Conservation (phyloP, 2,329 filamentous ascomycete genomes). For the Xylariales sp. region DNA sequence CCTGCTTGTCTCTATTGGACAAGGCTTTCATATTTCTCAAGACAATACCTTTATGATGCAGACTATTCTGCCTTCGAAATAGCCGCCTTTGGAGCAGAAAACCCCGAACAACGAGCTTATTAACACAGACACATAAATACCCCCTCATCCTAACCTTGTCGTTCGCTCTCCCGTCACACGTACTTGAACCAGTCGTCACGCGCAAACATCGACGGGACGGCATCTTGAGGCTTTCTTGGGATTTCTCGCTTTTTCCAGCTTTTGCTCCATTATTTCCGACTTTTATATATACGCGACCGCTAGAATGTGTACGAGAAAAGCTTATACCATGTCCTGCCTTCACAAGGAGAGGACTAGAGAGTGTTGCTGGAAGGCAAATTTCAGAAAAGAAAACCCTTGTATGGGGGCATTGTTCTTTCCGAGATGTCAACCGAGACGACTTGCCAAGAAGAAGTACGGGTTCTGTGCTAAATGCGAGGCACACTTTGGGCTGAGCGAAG, state of each 20-base stretch:
- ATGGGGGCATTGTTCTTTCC: not conserved
- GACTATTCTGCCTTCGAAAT: too few relatives aligned
- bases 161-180: not conserved
- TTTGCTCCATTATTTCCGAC: not conserved
- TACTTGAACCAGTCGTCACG: not conserved
- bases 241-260: not conserved
- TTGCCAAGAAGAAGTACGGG: slow-evolving; percentile 3
- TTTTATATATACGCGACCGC: not conserved
- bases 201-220: not conserved
- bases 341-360: not conserved
- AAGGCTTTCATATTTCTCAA: too few relatives aligned
- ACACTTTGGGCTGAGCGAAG: slow-evolving; percentile 9
- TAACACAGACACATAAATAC: not conserved
- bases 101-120: too few relatives aligned
- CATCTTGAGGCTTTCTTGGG: not conserved
- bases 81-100: too few relatives aligned
- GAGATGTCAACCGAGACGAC: slow-evolving; percentile 1
- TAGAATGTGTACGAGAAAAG: too few relatives aligned
- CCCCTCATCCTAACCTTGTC: not conserved
- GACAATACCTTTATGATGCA: too few relatives aligned
- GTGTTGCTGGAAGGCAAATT: slow-evolving; percentile 4
- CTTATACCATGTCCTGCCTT: too few relatives aligned
- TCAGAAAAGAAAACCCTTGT: not conserved
- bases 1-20: too few relatives aligned
- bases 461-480: slow-evolving; percentile 5